Base-by-base conservation (phyloP, 208 protist genomes). In the Wallacemonas rigidus region DNA sequence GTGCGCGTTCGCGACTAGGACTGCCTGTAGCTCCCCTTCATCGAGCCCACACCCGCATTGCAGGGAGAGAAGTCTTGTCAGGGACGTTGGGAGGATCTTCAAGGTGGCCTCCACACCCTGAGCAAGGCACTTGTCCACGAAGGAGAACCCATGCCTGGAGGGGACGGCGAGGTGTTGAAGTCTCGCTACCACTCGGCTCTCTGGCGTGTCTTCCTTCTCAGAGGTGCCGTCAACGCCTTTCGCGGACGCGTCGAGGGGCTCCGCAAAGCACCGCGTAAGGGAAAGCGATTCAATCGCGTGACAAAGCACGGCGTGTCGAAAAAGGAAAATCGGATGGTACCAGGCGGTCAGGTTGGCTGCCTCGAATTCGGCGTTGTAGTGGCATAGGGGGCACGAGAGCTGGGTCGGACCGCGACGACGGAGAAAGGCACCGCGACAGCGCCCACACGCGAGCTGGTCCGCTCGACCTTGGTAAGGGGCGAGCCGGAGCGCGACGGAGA, bases 321-420 rank as follows among this genome's bases (percentile, higher is more conserved):
- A 94, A 0, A 96, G 77, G 45, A 69, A 64, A 43, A 75, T 71
- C 41, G 75, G 81, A 54, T 96, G 91, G 55, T 87, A 88, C 41
- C 73, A 79, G 35, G 50, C 65, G 15, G 74, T 50, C 67, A 79
- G 70, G 15, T 71, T 82, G 39, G 77, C 69, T 1, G 92, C 14
- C 55, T 89, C 85, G 44, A 89, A 91, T 64, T 94, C 86, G 7
- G 80, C 83, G 68, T 89, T 93, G 75, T 90, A 94, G 72, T 89
- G 85, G 75, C 91, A 96, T 48, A 72, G 72, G 11, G 76, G 58
- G 64, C 91, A 96, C 50, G 67, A 61, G 36, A 94, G 69, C 45
- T 79, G 57, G 5, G 70, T 82, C 26, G 79, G 63, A 8, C 58
- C 64, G 17, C 58, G 26, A 11, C 85, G 81, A 39, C 76, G 71